Evolutionary conservation across 805 yeast species (phyloP), one percentile per base, ranked within the genome.

Genomic region (Nakazawaea holstii): DNA sequence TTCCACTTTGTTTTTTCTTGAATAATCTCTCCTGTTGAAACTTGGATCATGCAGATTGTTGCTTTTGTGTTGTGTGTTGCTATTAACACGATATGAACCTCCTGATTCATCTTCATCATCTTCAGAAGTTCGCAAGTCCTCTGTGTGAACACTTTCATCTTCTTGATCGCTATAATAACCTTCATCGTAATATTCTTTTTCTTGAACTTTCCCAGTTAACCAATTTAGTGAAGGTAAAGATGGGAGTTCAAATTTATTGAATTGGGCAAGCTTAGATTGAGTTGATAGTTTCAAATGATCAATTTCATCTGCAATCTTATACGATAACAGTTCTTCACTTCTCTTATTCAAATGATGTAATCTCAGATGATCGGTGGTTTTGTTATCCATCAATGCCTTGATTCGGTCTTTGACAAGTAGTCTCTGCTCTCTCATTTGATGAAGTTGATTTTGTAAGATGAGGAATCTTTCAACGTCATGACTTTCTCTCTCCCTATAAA

Each of bases 381-480:
- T 27, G 9, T n/a, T 13, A 17, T 26, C 35, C 13, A 8, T 15
- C 30, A 20, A 27, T 30, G 20, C 29, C 32, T 13, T 40, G 28
- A 26, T 33, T 41, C 49, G 53, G 10, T 46, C 50, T 42, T 59
- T 53, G 9, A 66, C 59, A 39, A 52, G 48, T 27, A 53, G 44
- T 48, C 66, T 71, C 49, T 82, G 87, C 39, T 82, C 83, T 39
- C 77, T 70, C 47, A 85, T 59, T 55, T 82, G 83, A 48, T 73
- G 74, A 39, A 89, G 59, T 61, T 88, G 96, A 54, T 79, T 86
- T 58, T 84, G 86, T 20, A 88, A 58, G 4, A 82, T 57, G 10
- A 80, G 61, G 53, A 75, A 83, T 49, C 92, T 68, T 48, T 77
- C 78, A 39, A 79, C 70, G 1, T 77, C 79, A 24, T 77, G 84